These are phyloP conservation scores for Corinectria fuckeliana DNA, from an alignment of 2,329 filamentous ascomycete species.

Conservation along the genomic window DNA sequence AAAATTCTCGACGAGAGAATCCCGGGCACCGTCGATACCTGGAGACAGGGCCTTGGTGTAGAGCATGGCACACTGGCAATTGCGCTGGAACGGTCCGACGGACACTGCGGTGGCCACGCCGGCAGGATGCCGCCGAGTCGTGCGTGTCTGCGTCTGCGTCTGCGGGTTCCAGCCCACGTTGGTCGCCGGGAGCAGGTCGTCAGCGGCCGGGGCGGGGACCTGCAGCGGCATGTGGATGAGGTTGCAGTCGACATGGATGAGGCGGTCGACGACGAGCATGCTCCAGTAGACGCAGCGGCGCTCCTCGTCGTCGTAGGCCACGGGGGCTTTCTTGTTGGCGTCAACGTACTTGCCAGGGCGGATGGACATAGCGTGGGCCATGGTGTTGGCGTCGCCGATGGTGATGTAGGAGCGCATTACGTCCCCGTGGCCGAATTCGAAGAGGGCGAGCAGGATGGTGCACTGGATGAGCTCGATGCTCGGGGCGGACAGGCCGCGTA, in stretches of 20 bases:
- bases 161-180: slow-evolving; percentile 44
- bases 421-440: slow-evolving; percentile 54
- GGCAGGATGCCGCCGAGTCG: slow-evolving; percentile 38
- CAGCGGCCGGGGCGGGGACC: slow-evolving; percentile 45
- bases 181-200: slow-evolving; percentile 44
- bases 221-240: slow-evolving; percentile 43
- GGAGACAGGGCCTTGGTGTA: slow-evolving; percentile 41
- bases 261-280: slow-evolving; percentile 51
- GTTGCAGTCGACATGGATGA: slow-evolving; percentile 42
- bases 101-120: slow-evolving; percentile 39
- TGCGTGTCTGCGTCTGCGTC: slow-evolving; percentile 29
- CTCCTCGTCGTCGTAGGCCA: slow-evolving; percentile 47
- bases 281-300: slow-evolving; percentile 52
- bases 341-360: slow-evolving; percentile 46
- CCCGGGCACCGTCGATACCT: slow-evolving; percentile 22
- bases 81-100: slow-evolving; percentile 44
- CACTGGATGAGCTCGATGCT: slow-evolving; percentile 50
- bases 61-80: slow-evolving; percentile 46
- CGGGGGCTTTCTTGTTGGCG: slow-evolving; percentile 37
- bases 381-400: slow-evolving; percentile 49
- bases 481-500: slow-evolving; percentile 45
- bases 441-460: slow-evolving; percentile 49
- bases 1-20: slow-evolving; percentile 38
- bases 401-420: slow-evolving; percentile 50
- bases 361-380: slow-evolving; percentile 45